These are phyloP conservation scores for Colletotrichum agaves DNA, from an alignment of 2,329 filamentous ascomycete species.

Conservation along the genomic window DNA sequence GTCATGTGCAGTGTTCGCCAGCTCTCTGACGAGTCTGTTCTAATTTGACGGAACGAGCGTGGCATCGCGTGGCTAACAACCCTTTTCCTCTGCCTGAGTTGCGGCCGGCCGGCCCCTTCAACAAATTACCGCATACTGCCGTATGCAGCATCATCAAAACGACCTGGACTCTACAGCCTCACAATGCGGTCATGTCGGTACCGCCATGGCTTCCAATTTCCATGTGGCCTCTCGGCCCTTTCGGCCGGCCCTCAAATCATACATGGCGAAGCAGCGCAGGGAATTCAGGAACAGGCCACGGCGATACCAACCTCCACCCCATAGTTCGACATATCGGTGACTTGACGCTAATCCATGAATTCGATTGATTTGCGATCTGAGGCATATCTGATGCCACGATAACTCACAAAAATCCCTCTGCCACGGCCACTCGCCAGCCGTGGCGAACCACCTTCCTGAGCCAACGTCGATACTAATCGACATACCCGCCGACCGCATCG, in stretches of 20 bases:
- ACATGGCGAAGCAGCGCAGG: conserved; percentile 20
- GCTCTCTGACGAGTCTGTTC: conserved; percentile 19
- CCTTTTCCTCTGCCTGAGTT: background rate
- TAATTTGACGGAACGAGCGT: conserved; percentile 21
- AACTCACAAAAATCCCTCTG: conserved; percentile 28
- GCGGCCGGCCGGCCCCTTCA: conserved; percentile 13
- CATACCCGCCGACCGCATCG: conserved; percentile 1
- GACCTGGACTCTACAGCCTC: background rate
- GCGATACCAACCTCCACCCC: conserved; percentile 12
- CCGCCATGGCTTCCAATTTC: background rate
- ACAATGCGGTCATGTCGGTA: background rate
- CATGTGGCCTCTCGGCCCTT: conserved; percentile 19
- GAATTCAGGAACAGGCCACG: conserved; percentile 35
- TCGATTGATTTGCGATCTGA: conserved; percentile 29
- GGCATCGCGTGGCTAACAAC: conserved; percentile 9
- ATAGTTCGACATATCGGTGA: conserved; percentile 19
- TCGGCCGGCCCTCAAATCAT: conserved; percentile 25
- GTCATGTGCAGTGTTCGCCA: conserved; percentile 6
- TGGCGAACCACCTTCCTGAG: conserved; percentile 9
- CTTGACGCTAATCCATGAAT: conserved; percentile 24
- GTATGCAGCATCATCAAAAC: background rate
- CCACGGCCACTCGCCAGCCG: conserved; percentile 7
- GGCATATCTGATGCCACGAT: conserved; percentile 21
- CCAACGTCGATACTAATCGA: conserved; percentile 9
- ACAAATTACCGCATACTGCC: conserved; percentile 12